phyloP scores from a whole-genome alignment of 495 filamentous ascomycete species.

The Penicillium alfredii region DNA sequence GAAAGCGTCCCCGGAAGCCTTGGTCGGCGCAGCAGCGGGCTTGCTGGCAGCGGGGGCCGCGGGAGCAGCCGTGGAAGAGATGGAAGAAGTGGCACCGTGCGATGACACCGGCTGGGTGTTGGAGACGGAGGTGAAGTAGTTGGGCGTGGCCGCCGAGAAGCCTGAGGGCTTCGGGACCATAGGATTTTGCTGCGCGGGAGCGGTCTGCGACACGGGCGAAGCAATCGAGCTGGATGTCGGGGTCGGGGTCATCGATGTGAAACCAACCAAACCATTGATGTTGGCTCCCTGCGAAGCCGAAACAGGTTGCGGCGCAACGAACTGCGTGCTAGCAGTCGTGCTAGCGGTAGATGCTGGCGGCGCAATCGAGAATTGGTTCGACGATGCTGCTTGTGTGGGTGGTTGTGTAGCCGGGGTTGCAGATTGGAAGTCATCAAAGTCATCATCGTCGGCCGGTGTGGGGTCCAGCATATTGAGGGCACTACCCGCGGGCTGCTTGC shows the following conservation, averaged over 20 bases:
- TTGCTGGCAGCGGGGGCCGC: conserved; percentile 30
- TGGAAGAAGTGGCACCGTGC: conserved; percentile 27
- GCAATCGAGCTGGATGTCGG: conserved; percentile 43
- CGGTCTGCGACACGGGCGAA: conserved; percentile 45
- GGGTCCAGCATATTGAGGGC: conserved; percentile 53
- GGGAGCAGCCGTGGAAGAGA: conserved; percentile 35
- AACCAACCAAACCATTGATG: conserved; percentile 69
- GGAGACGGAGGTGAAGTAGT: conserved; percentile 88
- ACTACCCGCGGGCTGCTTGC: conserved; percentile 43
- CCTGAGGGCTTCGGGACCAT: conserved; percentile 47
- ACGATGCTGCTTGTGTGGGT: conserved; percentile 30
- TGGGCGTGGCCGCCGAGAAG: conserved; percentile 75
- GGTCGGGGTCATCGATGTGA: conserved; percentile 74
- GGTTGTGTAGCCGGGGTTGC: conserved; percentile 54
- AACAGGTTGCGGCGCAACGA: conserved; percentile 76
- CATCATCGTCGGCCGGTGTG: conserved; percentile 68
- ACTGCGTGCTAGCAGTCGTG: conserved; percentile 60
- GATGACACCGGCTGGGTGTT: conserved; percentile 21
- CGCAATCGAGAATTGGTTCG: conserved; percentile 40
- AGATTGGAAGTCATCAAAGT: conserved; percentile 98
- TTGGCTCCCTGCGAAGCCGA: conserved; percentile 73
- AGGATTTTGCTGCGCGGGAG: conserved; percentile 37
- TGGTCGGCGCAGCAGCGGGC: conserved; percentile 43
- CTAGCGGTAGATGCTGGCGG: conserved; percentile 57
- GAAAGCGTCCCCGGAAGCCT: conserved; percentile 70